These are phyloP conservation scores for Geotrichum restrictum DNA, from an alignment of 1,139 yeast genomes.

Conservation along the genomic window DNA sequence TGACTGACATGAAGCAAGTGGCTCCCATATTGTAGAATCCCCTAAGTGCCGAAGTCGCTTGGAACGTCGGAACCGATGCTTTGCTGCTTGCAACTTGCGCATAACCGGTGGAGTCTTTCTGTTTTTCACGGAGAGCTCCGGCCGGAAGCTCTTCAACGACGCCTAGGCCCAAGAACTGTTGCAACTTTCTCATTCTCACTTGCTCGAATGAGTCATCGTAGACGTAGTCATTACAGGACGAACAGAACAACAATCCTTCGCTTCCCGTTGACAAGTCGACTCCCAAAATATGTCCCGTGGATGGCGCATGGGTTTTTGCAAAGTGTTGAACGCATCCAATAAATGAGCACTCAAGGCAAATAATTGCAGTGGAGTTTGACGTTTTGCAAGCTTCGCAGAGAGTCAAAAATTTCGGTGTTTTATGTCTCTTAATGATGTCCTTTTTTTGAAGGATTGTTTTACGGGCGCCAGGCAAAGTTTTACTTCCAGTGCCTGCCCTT, in stretches of 20 bases:
- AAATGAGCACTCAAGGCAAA: slow-evolving; percentile 81
- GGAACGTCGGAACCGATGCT: slow-evolving; percentile 48
- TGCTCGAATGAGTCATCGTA: slow-evolving; percentile 56
- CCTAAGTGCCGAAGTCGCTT: slow-evolving; percentile 68
- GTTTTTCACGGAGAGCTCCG: slow-evolving; percentile 12
- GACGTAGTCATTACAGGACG: slow-evolving; percentile 69
- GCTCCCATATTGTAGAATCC: slow-evolving; percentile 94
- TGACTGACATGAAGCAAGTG: slow-evolving; percentile 91
- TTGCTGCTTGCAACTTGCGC: slow-evolving; percentile 32
- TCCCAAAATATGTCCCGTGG: slow-evolving; percentile 69
- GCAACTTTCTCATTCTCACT: slow-evolving; percentile 42
- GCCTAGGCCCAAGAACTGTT: slow-evolving; percentile 14
- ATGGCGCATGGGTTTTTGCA: slow-evolving; percentile 57
- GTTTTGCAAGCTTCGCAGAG: slow-evolving; percentile 21
- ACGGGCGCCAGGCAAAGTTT: slow-evolving; percentile 10
- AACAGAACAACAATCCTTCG: slow-evolving; percentile 51
- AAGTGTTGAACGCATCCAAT: slow-evolving; percentile 70
- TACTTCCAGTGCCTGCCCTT: slow-evolving; percentile 6
- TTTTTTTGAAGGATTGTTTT: background rate
- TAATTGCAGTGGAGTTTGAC: slow-evolving; percentile 31
- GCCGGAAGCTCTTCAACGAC: slow-evolving; percentile 19
- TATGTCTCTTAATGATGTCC: background rate
- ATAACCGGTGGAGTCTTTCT: background rate
- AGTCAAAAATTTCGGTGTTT: background rate
- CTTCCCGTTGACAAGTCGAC: slow-evolving; percentile 29